Conservation (phyloP, 352 stramenopile species). For the Phytophthora quininea region DNA sequence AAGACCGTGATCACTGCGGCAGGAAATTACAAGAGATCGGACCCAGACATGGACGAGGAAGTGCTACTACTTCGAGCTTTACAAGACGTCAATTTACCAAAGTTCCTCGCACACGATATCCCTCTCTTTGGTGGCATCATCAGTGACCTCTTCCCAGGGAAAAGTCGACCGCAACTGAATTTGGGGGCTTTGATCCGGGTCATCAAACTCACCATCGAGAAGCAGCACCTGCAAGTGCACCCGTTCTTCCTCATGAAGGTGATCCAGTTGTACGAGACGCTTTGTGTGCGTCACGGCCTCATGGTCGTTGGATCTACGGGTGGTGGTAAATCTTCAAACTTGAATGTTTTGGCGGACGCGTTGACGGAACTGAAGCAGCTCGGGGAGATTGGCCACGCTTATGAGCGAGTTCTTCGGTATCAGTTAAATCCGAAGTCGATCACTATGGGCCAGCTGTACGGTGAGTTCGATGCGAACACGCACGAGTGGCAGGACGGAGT, state of each 20-base stretch:
- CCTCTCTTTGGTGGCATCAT: constrained; percentile 95
- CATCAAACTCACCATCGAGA: constrained; percentile 89
- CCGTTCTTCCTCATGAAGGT: constrained; percentile 94
- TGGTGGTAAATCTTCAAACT: constrained; percentile 91
- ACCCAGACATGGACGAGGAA: constrained; percentile 94
- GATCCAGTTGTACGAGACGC: constrained; percentile 95
- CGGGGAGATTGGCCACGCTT: constrained; percentile 74
- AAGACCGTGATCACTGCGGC: constrained; percentile 96
- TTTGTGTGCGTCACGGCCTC: constrained; percentile 93
- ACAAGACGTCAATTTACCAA: constrained; percentile 95
- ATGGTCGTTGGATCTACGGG: constrained; percentile 96
- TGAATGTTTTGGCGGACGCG: constrained; percentile 87
- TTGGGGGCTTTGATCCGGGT: constrained; percentile 85
- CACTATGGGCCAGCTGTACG: constrained; percentile 96
- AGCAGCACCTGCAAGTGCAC: constrained; percentile 84
- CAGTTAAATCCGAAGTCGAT: constrained; percentile 96
- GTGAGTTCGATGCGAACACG: constrained; percentile 94
- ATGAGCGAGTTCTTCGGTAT: constrained; percentile 86
- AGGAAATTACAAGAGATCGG: constrained; percentile 94
- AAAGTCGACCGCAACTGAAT: constrained; percentile 89
- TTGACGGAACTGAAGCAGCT: constrained; percentile 88
- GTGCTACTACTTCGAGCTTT: constrained; percentile 91
- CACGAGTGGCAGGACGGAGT: constrained; percentile 96
- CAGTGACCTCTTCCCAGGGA: constrained; percentile 93
- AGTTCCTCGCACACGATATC: constrained; percentile 95